Evolutionary conservation across 441 rosid species (phyloP), one percentile per base, ranked within the genome.

Genomic region (Adansonia madagascariensis): DNA sequence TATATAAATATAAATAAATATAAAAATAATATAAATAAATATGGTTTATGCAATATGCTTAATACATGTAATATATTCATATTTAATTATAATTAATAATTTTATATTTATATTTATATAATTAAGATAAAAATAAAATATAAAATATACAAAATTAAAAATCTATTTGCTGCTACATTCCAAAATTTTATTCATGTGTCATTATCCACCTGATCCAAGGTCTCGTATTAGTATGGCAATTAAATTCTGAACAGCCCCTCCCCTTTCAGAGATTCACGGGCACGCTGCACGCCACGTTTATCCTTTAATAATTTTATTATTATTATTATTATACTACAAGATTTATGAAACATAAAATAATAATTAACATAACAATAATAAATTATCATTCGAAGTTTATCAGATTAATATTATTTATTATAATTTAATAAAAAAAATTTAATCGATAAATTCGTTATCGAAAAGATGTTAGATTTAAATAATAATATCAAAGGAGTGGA

Each of bases 221-320:
- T 20, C 39, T 56, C 14, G 65, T 8, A 2, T 60, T 46, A 57
- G 9, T 72, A 57, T 8, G 35, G 55, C 57, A 59, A 8, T 41
- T 74, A 14, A 59, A 44, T 44, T 60, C 65, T 0, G n/a, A 22
- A 69, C 8, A 17, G 6, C 18, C 1, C 44, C 12, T 2, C 5
- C 62, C 24, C 17, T 35, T 60, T 4, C 47, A 4, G 18, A 60
- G 12, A 60, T 59, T 57, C 77, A 60, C 46, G 77, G 68, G 6
- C 22, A 41, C 46, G 53, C 8, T 56, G n/a, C 39, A 57, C 1
- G 76, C 76, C 76, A 74, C 46, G 76, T 60, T 43, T 71, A 71
- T 35, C 14, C 18, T 18, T 24, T 17, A 66, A 41, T 63, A 2
- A 12, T 35, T 35, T 35, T 35, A 35, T 35, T 35, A 35, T 35